A percentile compares a stretch with the other conserved stretches of the same genome.
phyloP scores from a whole-genome alignment of 2,329 filamentous ascomycete species.

The Aspergillus fischeri region DNA sequence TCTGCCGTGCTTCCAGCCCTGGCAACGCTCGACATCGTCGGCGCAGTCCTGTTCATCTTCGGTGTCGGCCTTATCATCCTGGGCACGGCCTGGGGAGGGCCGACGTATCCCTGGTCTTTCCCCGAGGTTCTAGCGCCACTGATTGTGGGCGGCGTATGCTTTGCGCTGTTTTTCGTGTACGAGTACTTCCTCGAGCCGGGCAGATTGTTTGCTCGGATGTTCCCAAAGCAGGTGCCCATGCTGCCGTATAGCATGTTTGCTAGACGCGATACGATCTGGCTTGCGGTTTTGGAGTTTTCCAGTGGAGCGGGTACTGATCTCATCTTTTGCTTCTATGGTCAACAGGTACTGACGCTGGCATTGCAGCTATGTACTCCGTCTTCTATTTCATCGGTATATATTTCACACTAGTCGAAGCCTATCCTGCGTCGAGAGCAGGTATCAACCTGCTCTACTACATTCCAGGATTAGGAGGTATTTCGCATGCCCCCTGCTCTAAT shows the following conservation, averaged over 20 bases:
- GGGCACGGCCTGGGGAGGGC: slow-evolving; percentile 55
- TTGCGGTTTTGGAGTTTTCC: slow-evolving; percentile 60
- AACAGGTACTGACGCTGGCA: slow-evolving; percentile 28
- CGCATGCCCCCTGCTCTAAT: not conserved
- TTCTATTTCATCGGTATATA: slow-evolving; percentile 68
- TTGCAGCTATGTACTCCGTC: slow-evolving; percentile 45
- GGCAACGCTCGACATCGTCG: slow-evolving; percentile 54
- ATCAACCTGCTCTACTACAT: slow-evolving; percentile 60
- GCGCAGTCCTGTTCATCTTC: slow-evolving; percentile 54
- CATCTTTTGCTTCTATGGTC: slow-evolving; percentile 20
- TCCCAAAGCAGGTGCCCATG: slow-evolving; percentile 58
- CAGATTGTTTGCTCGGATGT: slow-evolving; percentile 42
- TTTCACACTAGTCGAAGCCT: slow-evolving; percentile 59
- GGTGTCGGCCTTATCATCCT: slow-evolving; percentile 54
- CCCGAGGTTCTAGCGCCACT: slow-evolving; percentile 49
- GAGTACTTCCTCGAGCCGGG: slow-evolving; percentile 54
- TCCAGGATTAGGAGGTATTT: slow-evolving; percentile 56
- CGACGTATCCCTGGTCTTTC: slow-evolving; percentile 50
- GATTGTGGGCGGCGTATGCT: slow-evolving; percentile 43
- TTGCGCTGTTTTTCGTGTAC: slow-evolving; percentile 46
- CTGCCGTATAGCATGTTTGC: slow-evolving; percentile 58
- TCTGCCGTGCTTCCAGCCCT: slow-evolving; percentile 45
- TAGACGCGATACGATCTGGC: slow-evolving; percentile 55
- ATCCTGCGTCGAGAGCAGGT: slow-evolving; percentile 49
- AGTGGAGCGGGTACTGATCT: slow-evolving; percentile 47